Base-by-base conservation (phyloP, 2,329 filamentous ascomycete genomes). In the Clonostachys sp. region DNA sequence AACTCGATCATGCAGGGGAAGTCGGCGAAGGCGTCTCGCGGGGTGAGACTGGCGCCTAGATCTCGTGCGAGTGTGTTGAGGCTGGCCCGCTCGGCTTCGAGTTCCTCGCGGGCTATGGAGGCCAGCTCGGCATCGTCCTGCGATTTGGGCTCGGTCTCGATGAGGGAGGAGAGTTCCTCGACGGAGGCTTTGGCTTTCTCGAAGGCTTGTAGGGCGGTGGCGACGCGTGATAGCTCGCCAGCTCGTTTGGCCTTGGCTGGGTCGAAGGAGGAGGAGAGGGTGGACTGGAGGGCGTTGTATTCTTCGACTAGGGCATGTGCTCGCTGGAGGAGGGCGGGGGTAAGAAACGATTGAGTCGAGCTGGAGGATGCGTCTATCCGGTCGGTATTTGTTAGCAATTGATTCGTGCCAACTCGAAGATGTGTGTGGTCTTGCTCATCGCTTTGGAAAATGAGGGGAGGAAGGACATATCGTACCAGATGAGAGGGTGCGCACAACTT, bases 1-100 rank as follows among this genome's bases (percentile, higher is more conserved):
- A 99, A 87, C 68, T 99, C 94, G 40, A 99, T 70, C 53, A 99
- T 78, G 65, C 92, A 97, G 46, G 91, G 90, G 56, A 97, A 78
- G 52, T 90, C 80, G 34, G 89, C 89, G 62, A 96, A 99, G 4
- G 91, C 89, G 63, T 99, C 91, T 39, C 83, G 81, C 1, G 94
- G 94, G 14, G 95, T 87, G 46, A 99, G 77, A 42, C 87, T 83
- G 18, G 78, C 81, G 24, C 89, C 89, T 41, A 99, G 77, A 35
- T 79, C 80, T 36, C 76, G 76, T 1, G 83, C 83, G 24, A 95
- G 78, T 1, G 68, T 61, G 4, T 78, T 74, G 20, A 96, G 77
- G 49, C 79, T 73, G 6, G 75, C 67, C 14, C 77, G 72, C 12
- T 89, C 90, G 4, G 77, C 65, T n/a, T 73, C 70, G 9, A 97